Conservation (phyloP, 2,329 filamentous ascomycete genomes). For the Colletotrichum gloeosporioides region DNA sequence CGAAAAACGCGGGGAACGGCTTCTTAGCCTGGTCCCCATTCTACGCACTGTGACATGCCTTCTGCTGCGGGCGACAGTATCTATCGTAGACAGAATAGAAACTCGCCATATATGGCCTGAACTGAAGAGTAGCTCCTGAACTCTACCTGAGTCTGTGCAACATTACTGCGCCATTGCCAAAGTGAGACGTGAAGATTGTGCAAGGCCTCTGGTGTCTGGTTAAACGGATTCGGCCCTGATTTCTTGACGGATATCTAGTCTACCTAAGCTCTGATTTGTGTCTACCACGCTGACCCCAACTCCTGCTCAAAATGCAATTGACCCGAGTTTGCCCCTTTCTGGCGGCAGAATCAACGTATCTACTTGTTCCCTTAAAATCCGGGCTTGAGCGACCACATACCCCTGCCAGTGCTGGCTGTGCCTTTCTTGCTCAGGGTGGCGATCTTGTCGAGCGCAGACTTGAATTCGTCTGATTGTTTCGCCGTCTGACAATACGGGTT, state of each 20-base stretch:
- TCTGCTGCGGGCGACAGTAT: slow-evolving; percentile 24
- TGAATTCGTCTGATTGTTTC: slow-evolving; percentile 79
- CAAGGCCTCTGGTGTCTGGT: accelerated
- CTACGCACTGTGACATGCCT: slow-evolving; percentile 36
- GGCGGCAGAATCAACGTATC: background rate
- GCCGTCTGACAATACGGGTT: slow-evolving; percentile 76
- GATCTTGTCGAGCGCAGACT: slow-evolving; percentile 77
- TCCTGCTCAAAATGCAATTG: background rate
- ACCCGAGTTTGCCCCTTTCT: background rate
- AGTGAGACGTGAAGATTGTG: background rate
- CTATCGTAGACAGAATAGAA: slow-evolving; percentile 26
- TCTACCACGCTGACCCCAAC: background rate
- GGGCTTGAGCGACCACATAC: slow-evolving; percentile 57
- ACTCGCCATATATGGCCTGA: slow-evolving; percentile 24
- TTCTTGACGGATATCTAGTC: background rate
- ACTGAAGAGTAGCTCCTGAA: slow-evolving; percentile 26
- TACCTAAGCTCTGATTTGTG: background rate
- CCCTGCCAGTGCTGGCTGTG: slow-evolving; percentile 55
- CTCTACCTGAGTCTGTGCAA: background rate
- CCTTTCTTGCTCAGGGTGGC: slow-evolving; percentile 68
- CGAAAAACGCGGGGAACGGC: slow-evolving; percentile 79
- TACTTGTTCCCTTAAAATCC: background rate
- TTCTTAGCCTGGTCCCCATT: slow-evolving; percentile 67
- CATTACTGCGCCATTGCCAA: background rate
- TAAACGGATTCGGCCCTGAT: background rate